Base-by-base conservation (phyloP, 805 yeast species). In the Kluyveromyces wickerhamii region DNA sequence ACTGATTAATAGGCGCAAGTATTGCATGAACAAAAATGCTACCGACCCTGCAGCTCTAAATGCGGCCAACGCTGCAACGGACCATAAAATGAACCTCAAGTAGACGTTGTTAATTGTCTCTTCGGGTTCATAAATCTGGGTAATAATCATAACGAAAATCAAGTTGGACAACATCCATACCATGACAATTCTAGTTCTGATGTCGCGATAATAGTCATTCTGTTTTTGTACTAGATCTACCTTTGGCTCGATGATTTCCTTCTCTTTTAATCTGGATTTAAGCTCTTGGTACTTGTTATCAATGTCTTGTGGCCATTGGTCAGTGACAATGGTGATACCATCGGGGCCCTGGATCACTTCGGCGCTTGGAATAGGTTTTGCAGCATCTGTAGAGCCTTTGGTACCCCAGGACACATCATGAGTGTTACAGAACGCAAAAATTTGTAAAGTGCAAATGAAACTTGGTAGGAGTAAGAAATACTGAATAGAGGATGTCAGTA, bases 361-460 rank as follows among this genome's bases (percentile, higher is more conserved):
- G 32, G 94, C 94, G 29, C 83, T 79, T 31, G 94, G 88, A 23
- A 79, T 65, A 41, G 74, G 80, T 43, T 74, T 74, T 13, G 75
- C 72, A 29, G 76, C 80, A 40, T 72, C 74, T 43, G 79, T 82
- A 41, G 88, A 96, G 46, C 98, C 98, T 57, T 89, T 89, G 2
- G 98, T 89, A 61, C 98, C 98, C 98, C 98, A 89, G 0, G 96
- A 83, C 33, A 92, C 95, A 66, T 89, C 98, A 62, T 89, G 97
- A 3, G 96, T 89, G 58, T 89, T 89, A 65, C 98, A 89, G 61
- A 89, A 87, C 1, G 98, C 96, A 63, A 87, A 89, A 39, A 92
- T 87, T 61, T 89, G 96, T 38, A 89, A 66, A 2, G 95, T 79
- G 62, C 95, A 85, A 4, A 94, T 82, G 57, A 87, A 89, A 0